These are phyloP conservation scores for Choanephora cucurbitarum DNA, from an alignment of 371 early-diverging fungal species.

Conservation along the genomic window DNA sequence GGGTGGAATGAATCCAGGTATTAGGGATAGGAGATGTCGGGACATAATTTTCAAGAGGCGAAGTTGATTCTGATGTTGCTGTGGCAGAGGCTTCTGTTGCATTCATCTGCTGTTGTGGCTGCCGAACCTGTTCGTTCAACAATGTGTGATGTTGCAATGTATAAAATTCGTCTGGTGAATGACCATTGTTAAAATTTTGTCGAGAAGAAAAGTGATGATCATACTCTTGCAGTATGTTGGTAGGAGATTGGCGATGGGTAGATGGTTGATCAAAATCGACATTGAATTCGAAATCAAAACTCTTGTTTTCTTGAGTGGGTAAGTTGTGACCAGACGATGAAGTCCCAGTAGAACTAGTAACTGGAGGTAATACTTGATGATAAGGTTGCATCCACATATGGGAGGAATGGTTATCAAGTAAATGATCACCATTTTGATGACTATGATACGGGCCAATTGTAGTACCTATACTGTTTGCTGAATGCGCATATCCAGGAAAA, in stretches of 20 bases:
- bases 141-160: no score
- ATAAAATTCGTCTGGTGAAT: not conserved
- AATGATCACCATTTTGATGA: not conserved
- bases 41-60: constrained; percentile 7
- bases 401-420: not conserved
- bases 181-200: not conserved
- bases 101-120: not conserved
- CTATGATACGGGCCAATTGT: not conserved
- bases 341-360: no score
- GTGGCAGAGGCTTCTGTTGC: not conserved
- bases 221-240: constrained; percentile 14
- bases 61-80: not conserved
- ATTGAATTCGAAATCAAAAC: constrained; percentile 5
- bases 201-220: constrained; percentile 2
- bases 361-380: not conserved
- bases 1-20: constrained; percentile 4
- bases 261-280: constrained; percentile 2
- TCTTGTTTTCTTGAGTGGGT: not conserved
- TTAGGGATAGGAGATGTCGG: constrained; percentile 12
- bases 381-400: not conserved
- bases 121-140: not conserved
- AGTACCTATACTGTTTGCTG: not conserved
- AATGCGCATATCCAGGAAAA: not conserved
- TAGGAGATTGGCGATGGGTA: constrained; percentile 13
- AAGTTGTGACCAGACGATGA: not conserved